A percentile compares a stretch with the other conserved stretches of the same genome.
These are phyloP conservation scores for Phaseolus coccineus DNA, from an alignment of 331 rosid species.

Conservation along the genomic window DNA sequence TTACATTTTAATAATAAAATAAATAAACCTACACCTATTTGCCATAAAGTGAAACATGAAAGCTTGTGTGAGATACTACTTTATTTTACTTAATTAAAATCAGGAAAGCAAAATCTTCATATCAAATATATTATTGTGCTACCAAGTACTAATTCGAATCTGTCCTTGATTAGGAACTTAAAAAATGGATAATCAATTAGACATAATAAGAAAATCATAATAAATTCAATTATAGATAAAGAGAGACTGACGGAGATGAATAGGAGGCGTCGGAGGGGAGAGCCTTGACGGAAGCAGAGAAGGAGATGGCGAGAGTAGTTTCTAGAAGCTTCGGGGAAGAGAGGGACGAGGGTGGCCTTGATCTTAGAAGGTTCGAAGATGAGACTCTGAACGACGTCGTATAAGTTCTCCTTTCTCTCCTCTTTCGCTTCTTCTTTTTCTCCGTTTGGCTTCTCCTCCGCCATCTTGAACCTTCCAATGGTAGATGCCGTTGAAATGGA, in stretches of 20 bases:
- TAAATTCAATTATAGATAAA: not conserved
- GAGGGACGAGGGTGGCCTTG: constrained; percentile 66
- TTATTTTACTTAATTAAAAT: too few species aligned
- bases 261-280: constrained; percentile 78
- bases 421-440: constrained; percentile 1
- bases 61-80: too few species aligned
- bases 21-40: too few species aligned
- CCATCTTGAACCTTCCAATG: constrained; percentile 40
- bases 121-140: too few species aligned
- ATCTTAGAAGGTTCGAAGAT: constrained; percentile 52
- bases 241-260: constrained; percentile 73
- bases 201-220: too few species aligned
- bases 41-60: too few species aligned
- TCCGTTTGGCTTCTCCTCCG: constrained; percentile 41
- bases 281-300: constrained; percentile 79
- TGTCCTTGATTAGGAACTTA: too few species aligned
- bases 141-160: too few species aligned
- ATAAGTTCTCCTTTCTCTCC: constrained; percentile 37
- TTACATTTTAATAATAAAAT: too few species aligned
- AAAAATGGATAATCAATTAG: too few species aligned
- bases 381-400: constrained; percentile 55
- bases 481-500: constrained; percentile 13
- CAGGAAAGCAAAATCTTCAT: too few species aligned
- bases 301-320: constrained; percentile 59
- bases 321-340: constrained; percentile 66